phyloP scores from a whole-genome alignment of 1,139 yeast species.

The Geotrichum phurueaensis region DNA sequence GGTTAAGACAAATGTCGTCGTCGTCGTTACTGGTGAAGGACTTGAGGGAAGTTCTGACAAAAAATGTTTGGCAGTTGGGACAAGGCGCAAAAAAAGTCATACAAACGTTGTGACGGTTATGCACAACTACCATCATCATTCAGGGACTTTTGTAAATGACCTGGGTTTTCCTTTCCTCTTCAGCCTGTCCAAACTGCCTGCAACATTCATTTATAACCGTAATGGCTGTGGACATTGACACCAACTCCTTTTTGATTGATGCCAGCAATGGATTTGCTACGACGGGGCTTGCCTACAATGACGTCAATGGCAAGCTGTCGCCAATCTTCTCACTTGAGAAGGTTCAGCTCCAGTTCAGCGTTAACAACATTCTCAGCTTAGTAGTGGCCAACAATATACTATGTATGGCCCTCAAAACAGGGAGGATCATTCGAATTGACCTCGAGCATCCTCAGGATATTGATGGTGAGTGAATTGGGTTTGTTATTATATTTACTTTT shows the following conservation, averaged over 20 bases:
- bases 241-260: constrained; percentile 9
- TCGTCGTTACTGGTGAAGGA: background rate
- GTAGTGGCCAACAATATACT: constrained; percentile 47
- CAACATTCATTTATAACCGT: background rate
- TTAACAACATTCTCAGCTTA: constrained; percentile 41
- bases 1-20: background rate
- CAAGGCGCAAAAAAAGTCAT: constrained; percentile 1
- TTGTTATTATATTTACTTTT: background rate
- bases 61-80: constrained; percentile 14
- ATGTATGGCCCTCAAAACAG: constrained; percentile 43
- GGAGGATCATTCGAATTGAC: constrained; percentile 47
- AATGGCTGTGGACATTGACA: constrained; percentile 8
- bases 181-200: background rate
- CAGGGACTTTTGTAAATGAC: background rate
- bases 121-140: background rate
- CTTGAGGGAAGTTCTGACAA: background rate
- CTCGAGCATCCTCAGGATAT: constrained; percentile 51
- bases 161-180: background rate
- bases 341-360: constrained; percentile 51
- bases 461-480: constrained; percentile 25
- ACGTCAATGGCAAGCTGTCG: constrained; percentile 13
- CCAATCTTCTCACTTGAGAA: constrained; percentile 41
- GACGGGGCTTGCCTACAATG: constrained; percentile 9
- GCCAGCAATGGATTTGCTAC: constrained; percentile 16
- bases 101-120: constrained; percentile 3